These are phyloP conservation scores for Craterostigma plantagineum DNA, from an alignment of 257 asterid genomes.

Conservation along the genomic window DNA sequence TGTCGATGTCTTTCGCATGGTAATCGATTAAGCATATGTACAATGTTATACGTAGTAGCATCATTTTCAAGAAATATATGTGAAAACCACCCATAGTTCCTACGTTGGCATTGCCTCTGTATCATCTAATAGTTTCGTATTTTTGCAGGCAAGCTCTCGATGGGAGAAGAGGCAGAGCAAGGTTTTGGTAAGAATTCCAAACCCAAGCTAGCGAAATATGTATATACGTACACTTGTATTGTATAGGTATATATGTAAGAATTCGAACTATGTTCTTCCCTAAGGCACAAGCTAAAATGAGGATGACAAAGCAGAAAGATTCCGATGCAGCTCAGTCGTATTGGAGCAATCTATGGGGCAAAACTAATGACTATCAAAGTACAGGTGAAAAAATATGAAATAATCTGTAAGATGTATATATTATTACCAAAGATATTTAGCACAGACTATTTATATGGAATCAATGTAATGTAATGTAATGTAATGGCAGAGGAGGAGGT, in stretches of 20 bases:
- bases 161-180: constrained; percentile 54
- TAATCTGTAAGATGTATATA: background rate
- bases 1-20: constrained; percentile 79
- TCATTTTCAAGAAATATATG: constrained; percentile 2
- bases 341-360: constrained; percentile 82
- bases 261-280: constrained; percentile 1
- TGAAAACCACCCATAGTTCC: background rate
- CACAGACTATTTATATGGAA: background rate
- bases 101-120: background rate
- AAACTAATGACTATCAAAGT: constrained; percentile 21
- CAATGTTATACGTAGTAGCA: no score
- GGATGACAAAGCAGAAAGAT: constrained; percentile 63
- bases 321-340: constrained; percentile 37
- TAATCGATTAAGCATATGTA: constrained; percentile 10
- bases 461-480: background rate
- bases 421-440: background rate
- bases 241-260: background rate
- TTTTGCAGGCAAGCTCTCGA: constrained; percentile 38
- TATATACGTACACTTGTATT: no score
- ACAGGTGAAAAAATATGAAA: constrained; percentile 19
- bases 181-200: constrained; percentile 31
- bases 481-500: constrained; percentile 54
- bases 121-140: background rate
- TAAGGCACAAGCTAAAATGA: constrained; percentile 56
- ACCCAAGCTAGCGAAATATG: no score